These are phyloP conservation scores for Yamadazyma dushanensis DNA, from an alignment of 1,139 yeast species.

Conservation along the genomic window DNA sequence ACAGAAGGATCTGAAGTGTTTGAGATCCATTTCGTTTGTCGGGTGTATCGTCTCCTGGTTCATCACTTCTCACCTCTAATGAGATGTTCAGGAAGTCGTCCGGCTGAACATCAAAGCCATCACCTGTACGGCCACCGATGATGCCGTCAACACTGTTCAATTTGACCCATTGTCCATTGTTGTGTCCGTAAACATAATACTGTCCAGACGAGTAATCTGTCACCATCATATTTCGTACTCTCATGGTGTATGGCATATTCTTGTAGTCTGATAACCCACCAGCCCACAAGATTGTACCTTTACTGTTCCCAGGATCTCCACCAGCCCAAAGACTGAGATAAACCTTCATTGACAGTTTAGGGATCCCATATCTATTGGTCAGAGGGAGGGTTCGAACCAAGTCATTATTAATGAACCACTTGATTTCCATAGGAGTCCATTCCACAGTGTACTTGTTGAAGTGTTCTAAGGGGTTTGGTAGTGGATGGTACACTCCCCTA, in stretches of 20 bases:
- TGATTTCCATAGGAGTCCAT: constrained; percentile 36
- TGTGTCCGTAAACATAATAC: constrained; percentile 30
- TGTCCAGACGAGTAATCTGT: constrained; percentile 34
- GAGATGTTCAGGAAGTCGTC: not conserved
- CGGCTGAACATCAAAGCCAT: not conserved
- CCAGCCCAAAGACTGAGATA: constrained; percentile 45
- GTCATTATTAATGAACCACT: constrained; percentile 34
- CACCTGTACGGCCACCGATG: constrained; percentile 9
- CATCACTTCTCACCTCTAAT: too few relatives aligned
- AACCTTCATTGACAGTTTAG: constrained; percentile 40
- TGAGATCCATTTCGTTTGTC: not conserved
- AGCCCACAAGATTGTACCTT: constrained; percentile 44
- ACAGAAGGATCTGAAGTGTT: not conserved
- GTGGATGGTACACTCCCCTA: constrained; percentile 36
- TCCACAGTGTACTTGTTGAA: constrained; percentile 35
- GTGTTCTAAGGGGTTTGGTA: constrained; percentile 22
- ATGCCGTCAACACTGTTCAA: constrained; percentile 13
- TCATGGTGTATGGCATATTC: constrained; percentile 38
- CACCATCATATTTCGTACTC: constrained; percentile 27
- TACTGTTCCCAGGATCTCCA: constrained; percentile 34
- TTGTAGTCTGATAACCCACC: constrained; percentile 39
- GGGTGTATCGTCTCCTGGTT: not conserved
- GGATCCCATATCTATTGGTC: constrained; percentile 30
- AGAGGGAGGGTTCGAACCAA: constrained; percentile 25
- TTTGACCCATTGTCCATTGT: constrained; percentile 12